Evolutionary conservation across 306 rosid genomes (phyloP).

Genomic region (Quercus rubra): DNA sequence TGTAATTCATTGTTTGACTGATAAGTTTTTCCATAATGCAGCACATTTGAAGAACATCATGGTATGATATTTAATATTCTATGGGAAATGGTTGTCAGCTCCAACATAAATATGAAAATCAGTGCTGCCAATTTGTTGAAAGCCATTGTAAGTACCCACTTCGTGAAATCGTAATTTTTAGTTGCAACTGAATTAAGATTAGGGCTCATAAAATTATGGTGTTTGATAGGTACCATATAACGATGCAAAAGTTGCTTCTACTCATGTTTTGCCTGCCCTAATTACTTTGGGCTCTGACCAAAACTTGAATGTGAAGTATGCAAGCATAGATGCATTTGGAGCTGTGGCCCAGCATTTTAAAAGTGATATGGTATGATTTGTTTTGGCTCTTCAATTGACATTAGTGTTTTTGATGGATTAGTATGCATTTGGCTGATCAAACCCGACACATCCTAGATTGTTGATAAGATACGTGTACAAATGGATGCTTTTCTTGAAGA

Average conservation of each 20-base stretch:
- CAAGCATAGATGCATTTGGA: constrained; percentile 95
- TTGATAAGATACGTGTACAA: constrained; percentile 95
- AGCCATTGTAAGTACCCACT: constrained; percentile 64
- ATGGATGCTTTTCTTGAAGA: constrained; percentile 99
- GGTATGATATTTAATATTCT: constrained; percentile 72
- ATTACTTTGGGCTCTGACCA: constrained; percentile 93
- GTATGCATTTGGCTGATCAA: constrained; percentile 24
- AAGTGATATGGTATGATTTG: constrained; percentile 65
- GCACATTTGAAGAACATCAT: constrained; percentile 76
- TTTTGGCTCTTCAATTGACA: constrained; percentile 23
- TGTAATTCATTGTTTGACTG: constrained; percentile 19
- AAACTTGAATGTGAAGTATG: constrained; percentile 84
- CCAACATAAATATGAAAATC: constrained; percentile 70
- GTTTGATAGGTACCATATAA: constrained; percentile 69
- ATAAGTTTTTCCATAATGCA: constrained; percentile 43
- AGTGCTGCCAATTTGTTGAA: constrained; percentile 79
- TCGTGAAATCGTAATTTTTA: constrained; percentile 13
- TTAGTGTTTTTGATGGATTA: constrained; percentile 16
- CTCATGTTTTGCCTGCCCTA: constrained; percentile 93
- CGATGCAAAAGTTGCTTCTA: constrained; percentile 86
- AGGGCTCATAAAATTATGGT: constrained; percentile 15
- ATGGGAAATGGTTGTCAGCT: constrained; percentile 98
- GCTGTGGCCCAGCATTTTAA: constrained; percentile 92
- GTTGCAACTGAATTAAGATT: constrained; percentile 25
- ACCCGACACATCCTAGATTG: constrained; percentile 54